Evolutionary conservation across 352 stramenopile genomes (phyloP).

Genomic region (Pilasporangium apinafurcum): DNA sequence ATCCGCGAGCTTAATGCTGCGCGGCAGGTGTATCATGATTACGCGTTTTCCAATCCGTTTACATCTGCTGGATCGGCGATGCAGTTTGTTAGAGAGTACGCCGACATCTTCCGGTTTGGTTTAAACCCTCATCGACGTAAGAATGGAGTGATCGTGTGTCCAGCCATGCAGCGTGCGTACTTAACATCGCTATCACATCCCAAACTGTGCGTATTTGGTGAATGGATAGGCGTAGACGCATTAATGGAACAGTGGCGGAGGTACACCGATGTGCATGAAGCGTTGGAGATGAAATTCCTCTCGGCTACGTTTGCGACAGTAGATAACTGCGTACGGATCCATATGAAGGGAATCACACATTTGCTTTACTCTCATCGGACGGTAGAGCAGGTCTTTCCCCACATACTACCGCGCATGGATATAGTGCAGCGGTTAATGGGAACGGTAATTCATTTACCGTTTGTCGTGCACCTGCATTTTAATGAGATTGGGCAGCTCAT

Average conservation of each 20-base stretch:
- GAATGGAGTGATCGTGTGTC: too few relatives aligned
- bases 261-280: constrained; percentile 1
- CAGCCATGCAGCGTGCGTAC: too few relatives aligned
- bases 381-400: constrained; percentile 38
- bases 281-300: not conserved
- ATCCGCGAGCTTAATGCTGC: constrained; percentile 6
- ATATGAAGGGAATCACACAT: constrained; percentile 17
- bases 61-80: constrained; percentile 4
- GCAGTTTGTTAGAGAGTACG: constrained; percentile 14
- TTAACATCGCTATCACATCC: too few relatives aligned
- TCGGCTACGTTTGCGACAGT: not conserved
- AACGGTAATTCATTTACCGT: constrained; percentile 29
- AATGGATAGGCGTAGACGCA: not conserved
- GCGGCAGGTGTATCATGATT: constrained; percentile 5
- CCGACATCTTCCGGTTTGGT: constrained; percentile 12
- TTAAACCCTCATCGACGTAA: too few relatives aligned
- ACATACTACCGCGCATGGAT: constrained; percentile 19
- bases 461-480: constrained; percentile 31
- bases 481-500: constrained; percentile 14
- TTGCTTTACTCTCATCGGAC: constrained; percentile 34
- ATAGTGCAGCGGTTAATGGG: constrained; percentile 38
- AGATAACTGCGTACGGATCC: constrained; percentile 13
- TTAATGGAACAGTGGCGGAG: not conserved
- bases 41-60: not conserved
- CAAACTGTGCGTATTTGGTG: not conserved